These are phyloP conservation scores for Dendrocalamus sinicus DNA, from an alignment of 176 grass and related monocot genomes.

Conservation along the genomic window DNA sequence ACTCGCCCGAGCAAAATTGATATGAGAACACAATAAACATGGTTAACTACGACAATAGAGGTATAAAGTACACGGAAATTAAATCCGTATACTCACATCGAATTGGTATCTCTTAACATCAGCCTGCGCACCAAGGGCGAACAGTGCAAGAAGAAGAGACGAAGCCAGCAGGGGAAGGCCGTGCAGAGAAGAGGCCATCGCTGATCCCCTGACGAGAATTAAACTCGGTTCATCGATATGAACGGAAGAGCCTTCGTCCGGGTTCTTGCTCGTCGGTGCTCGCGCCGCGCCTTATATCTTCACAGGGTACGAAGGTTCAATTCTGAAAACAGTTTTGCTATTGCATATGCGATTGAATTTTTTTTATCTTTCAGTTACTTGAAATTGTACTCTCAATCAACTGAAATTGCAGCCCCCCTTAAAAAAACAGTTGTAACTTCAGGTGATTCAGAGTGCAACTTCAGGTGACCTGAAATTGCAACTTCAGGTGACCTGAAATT, in stretches of 20 bases:
- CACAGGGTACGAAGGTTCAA: not conserved
- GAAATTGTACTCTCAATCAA: no score
- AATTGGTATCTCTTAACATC: slow-evolving; percentile 67
- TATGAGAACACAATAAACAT: not conserved
- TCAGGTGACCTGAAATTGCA: no score
- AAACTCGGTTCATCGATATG: not conserved
- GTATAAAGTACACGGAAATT: not conserved
- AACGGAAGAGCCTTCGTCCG: not conserved
- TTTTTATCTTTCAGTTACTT: no score
- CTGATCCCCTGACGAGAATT: not conserved
- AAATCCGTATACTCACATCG: slow-evolving; percentile 49
- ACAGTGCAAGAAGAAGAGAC: slow-evolving; percentile 33
- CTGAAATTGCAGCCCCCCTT: no score
- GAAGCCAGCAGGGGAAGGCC: slow-evolving; percentile 17
- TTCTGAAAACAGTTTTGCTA: no score
- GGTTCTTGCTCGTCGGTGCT: not conserved
- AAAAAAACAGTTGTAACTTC: no score
- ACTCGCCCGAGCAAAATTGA: not conserved
- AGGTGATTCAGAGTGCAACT: no score
- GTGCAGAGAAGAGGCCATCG: not conserved
- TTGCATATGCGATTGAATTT: no score
- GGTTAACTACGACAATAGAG: no score
- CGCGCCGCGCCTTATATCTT: not conserved
- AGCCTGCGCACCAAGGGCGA: slow-evolving; percentile 38
- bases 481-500: no score